Evolutionary conservation across 2,329 filamentous ascomycete species (phyloP), one percentile per base, ranked within the genome.

Genomic region (Hypoxylon sp.): DNA sequence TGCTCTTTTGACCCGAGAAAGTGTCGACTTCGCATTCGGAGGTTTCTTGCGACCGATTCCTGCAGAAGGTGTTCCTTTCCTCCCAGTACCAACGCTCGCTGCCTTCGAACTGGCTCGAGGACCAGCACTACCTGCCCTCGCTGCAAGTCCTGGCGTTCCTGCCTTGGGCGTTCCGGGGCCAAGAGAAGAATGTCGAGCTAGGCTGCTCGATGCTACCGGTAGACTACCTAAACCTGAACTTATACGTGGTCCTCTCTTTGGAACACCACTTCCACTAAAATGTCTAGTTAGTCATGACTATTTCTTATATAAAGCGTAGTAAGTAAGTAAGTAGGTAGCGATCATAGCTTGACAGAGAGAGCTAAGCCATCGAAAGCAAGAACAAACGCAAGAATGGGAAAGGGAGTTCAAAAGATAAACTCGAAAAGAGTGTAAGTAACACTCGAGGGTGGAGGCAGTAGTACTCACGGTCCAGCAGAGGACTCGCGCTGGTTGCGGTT

Each of bases 141-240:
- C 78, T 14, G 81, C 76, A 50, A 77, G 75, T 33, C 81, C 81
- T 14, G 80, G 71, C 67, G 72, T 70, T 50, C 77, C 53, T 66
- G 80, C 82, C 76, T 90, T 90, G 9, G 88, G 87, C 2, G 88
- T 90, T 29, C 88, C 87, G 0, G 89, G 89, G 0, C 88, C 88
- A 2, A 90, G 81, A 1, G 89, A 91, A 1, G 88, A 85, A 75
- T 91, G 89, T 13, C 89, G 83, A 5, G 88, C 88, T 10, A 91
- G 81, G 0, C 84, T 84, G 74, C 88, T 90, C 1, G 88, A 88
- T 3, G 85, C 83, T 6, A 80, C 78, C 1, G 87, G 84, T 2
- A 83, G 72, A 64, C 78, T 86, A 51, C 83, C 83, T 2, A 86
- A 78, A 26, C 82, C 81, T 48, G 79, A 82, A 73, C 81, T 86